phyloP scores from a whole-genome alignment of 108 stramenopile genomes.

The Chaetoceros muelleri region DNA sequence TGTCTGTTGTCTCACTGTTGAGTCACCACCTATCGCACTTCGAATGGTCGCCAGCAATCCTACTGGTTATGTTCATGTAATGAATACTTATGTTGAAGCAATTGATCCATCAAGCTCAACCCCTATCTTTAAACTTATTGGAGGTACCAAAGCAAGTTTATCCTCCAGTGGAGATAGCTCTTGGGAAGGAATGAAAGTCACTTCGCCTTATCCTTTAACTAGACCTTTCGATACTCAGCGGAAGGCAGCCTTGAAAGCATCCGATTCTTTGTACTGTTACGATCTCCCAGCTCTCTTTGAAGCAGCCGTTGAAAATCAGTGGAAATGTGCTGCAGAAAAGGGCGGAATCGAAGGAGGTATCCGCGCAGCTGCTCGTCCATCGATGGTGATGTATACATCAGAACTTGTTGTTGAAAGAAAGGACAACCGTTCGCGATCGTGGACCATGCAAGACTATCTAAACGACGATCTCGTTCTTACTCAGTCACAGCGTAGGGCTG shows the following conservation, averaged over 20 bases:
- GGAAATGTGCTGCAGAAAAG: constrained; percentile 37
- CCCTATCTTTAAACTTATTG: constrained; percentile 78
- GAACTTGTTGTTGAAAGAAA: constrained; percentile 89
- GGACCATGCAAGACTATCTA: constrained; percentile 82
- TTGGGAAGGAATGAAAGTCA: constrained; percentile 78
- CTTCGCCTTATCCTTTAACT: constrained; percentile 86
- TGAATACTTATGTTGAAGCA: constrained; percentile 95
- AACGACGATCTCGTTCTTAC: constrained; percentile 73
- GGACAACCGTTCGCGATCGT: constrained; percentile 26
- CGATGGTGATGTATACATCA: constrained; percentile 83
- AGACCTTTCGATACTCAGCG: constrained; percentile 87
- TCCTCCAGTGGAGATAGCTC: constrained; percentile 78
- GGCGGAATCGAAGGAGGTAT: constrained; percentile 24
- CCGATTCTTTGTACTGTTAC: constrained; percentile 91
- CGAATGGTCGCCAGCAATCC: constrained; percentile 94
- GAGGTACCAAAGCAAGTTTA: constrained; percentile 73
- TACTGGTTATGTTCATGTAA: constrained; percentile 91
- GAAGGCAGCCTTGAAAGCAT: constrained; percentile 70
- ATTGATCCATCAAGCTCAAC: constrained; percentile 47
- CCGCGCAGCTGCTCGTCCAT: constrained; percentile 37
- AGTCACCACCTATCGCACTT: constrained; percentile 78
- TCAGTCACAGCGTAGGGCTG: constrained; percentile 77
- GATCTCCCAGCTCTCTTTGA: constrained; percentile 96
- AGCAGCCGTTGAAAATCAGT: constrained; percentile 83
- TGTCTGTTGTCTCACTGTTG: constrained; percentile 63